phyloP scores from a whole-genome alignment of 805 yeast species.

The Saturnispora silvae region DNA sequence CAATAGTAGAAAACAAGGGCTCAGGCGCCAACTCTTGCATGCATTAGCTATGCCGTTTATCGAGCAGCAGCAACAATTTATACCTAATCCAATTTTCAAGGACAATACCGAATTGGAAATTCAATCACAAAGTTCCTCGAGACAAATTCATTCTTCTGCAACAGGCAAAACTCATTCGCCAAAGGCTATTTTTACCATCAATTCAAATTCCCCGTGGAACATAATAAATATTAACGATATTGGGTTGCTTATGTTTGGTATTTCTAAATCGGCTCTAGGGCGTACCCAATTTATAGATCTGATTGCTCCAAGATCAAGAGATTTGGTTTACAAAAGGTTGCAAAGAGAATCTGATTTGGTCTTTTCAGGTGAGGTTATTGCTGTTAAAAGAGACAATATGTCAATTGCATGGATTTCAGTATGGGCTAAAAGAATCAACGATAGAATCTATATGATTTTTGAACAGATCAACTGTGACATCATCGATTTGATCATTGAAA shows the following conservation, averaged over 20 bases:
- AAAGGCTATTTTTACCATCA: conserved; percentile 80
- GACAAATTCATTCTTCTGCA: conserved; percentile 47
- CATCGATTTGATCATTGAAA: conserved; percentile 43
- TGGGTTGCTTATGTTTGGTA: conserved; percentile 81
- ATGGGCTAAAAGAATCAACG: conserved; percentile 77
- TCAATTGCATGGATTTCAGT: conserved; percentile 73
- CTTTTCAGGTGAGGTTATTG: conserved; percentile 78
- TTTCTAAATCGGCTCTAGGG: conserved; percentile 51
- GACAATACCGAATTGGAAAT: conserved; percentile 3
- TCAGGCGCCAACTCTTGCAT: conserved; percentile 40
- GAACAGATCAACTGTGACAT: conserved; percentile 74
- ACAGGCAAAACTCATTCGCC: conserved; percentile 62
- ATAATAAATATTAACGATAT: conserved; percentile 81
- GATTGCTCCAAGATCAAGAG: conserved; percentile 65
- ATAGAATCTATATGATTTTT: conserved; percentile 68
- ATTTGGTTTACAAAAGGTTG: conserved; percentile 53
- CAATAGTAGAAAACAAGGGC: conserved; percentile 27
- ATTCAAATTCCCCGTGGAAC: conserved; percentile 63
- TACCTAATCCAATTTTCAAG: conserved; percentile 12
- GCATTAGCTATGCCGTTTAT: conserved; percentile 62
- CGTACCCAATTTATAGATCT: conserved; percentile 63
- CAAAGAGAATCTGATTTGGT: conserved; percentile 36
- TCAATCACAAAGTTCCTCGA: conserved; percentile 3
- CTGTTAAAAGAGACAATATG: conserved; percentile 58
- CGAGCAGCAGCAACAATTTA: conserved; percentile 23